Evolutionary conservation across 345 rosid species (phyloP).

Genomic region (Murraya paniculata): DNA sequence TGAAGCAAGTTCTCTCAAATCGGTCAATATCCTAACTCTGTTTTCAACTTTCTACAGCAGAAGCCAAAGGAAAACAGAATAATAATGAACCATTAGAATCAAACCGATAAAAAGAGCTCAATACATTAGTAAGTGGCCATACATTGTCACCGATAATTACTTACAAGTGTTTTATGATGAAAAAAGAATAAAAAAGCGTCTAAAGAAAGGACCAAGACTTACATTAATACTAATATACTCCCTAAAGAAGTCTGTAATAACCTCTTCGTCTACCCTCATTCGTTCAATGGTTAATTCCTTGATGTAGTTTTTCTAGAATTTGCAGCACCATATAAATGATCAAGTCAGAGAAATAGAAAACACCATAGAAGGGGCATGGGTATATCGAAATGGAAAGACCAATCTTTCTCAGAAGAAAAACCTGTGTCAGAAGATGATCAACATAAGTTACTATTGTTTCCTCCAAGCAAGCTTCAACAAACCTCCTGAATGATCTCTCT

Average conservation of each 20-base stretch:
- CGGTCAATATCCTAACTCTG: conserved; percentile 83
- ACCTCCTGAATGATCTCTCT: conserved; percentile 93
- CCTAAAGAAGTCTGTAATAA: conserved; percentile 90
- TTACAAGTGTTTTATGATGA: neutral
- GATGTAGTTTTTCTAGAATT: conserved; percentile 72
- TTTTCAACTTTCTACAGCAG: conserved; percentile 81
- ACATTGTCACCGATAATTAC: neutral
- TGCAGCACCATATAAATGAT: conserved; percentile 20
- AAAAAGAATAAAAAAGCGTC: neutral
- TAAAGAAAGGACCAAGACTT: conserved; percentile 33
- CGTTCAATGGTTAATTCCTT: conserved; percentile 96
- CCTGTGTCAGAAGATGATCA: conserved; percentile 93
- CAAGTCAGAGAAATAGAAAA: conserved; percentile 1
- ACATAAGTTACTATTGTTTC: conserved; percentile 84
- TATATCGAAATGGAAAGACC: conserved; percentile 3
- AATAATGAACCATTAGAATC: neutral
- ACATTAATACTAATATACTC: conserved; percentile 89
- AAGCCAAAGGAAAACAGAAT: conserved; percentile 10
- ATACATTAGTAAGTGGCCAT: neutral
- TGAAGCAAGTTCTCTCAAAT: conserved; percentile 96
- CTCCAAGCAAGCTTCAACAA: conserved; percentile 94
- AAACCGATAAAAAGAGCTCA: neutral
- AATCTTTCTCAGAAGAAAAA: conserved; percentile 14
- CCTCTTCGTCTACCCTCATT: conserved; percentile 97
- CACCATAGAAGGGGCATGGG: conserved; percentile 9